Percentiles rank a stretch among this genome's conserved stretches.
Evolutionary conservation across 768 basidiomycete genomes (phyloP).

Genomic region (Paxillus involutus): DNA sequence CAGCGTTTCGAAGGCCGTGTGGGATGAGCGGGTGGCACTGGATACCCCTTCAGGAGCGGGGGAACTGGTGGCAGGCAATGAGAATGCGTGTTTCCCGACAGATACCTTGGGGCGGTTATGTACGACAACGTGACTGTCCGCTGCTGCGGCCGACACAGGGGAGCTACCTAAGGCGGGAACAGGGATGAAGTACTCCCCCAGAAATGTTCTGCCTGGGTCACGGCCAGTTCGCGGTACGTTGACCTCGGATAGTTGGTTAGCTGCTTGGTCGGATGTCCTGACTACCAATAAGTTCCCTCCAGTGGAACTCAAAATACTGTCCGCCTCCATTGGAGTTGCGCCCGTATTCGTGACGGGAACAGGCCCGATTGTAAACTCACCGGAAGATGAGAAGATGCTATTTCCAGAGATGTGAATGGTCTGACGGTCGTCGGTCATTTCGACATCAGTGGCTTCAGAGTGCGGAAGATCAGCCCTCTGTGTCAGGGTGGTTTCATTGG

Average conservation of each 20-base stretch:
- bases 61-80: constrained; percentile 18
- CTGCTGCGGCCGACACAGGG: not conserved
- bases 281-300: not conserved
- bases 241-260: not conserved
- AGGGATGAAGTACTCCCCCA: constrained; percentile 18
- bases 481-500: not conserved
- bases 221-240: not conserved
- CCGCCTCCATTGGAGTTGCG: not conserved
- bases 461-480: not conserved
- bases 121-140: not conserved
- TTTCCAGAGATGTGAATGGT: constrained; percentile 23
- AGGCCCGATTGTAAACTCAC: constrained; percentile 22
- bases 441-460: constrained; percentile 6
- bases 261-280: not conserved
- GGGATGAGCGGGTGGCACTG: not conserved
- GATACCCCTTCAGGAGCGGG: not conserved
- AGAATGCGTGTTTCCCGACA: not conserved
- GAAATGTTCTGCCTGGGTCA: constrained; percentile 5
- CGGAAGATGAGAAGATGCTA: constrained; percentile 31
- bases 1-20: not conserved
- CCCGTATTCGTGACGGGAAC: not conserved
- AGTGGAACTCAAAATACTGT: not conserved
- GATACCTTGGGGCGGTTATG: constrained; percentile 2
- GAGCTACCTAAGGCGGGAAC: constrained; percentile 6
- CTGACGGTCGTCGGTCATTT: constrained; percentile 22